phyloP scores from a whole-genome alignment of 2,329 filamentous ascomycete species.

The Leptodontidium sp. region DNA sequence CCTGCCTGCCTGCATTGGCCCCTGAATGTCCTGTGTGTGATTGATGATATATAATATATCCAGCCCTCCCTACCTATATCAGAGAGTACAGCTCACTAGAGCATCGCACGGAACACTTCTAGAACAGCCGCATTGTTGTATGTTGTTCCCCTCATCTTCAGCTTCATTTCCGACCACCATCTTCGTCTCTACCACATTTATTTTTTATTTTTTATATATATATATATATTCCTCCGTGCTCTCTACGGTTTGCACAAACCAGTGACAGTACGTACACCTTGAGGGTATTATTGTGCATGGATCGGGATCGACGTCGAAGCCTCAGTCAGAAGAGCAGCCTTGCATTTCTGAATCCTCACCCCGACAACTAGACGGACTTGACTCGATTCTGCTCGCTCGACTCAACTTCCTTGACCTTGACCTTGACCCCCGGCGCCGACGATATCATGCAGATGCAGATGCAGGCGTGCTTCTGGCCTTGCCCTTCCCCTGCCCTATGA shows the following conservation, averaged over 20 bases:
- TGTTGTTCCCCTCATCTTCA: not conserved
- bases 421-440: not conserved
- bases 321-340: not conserved
- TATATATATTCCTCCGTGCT: not conserved
- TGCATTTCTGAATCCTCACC: not conserved
- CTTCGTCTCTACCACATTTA: not conserved
- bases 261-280: too few relatives aligned
- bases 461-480: slow-evolving; percentile 11
- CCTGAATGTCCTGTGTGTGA: not conserved
- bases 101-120: slow-evolving; percentile 15
- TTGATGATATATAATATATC: slow-evolving; percentile 9
- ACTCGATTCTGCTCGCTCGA: not conserved
- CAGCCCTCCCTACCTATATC: slow-evolving; percentile 1
- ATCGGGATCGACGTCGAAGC: not conserved
- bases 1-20: not conserved
- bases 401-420: too few relatives aligned
- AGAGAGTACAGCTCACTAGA: not conserved
- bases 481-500: slow-evolving; percentile 31
- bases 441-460: slow-evolving; percentile 14
- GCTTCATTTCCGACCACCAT: not conserved
- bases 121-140: slow-evolving; percentile 6
- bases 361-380: not conserved
- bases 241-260: not conserved
- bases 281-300: not conserved
- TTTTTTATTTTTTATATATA: not conserved